Evolutionary conservation across 1,284 basidiomycete species (phyloP).

Genomic region (Puccinia polysora): DNA sequence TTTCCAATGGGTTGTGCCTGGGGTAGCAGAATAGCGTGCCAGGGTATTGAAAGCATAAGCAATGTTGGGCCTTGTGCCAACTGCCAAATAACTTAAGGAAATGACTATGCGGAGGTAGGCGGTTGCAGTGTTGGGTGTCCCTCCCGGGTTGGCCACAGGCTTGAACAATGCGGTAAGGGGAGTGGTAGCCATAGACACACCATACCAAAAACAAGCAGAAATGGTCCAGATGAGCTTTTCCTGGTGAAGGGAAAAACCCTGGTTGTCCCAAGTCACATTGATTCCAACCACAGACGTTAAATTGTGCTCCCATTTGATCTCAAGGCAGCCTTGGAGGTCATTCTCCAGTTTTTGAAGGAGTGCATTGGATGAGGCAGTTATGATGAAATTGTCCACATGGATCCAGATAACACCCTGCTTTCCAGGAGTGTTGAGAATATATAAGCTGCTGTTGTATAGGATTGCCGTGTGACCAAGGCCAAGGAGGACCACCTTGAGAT

Average conservation of each 20-base stretch:
- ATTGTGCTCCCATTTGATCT: background rate
- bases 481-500: background rate
- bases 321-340: background rate
- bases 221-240: background rate
- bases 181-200: background rate
- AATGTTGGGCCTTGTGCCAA: background rate
- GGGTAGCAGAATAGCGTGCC: background rate
- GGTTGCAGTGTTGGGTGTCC: background rate
- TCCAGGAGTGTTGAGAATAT: background rate
- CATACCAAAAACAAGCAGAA: background rate
- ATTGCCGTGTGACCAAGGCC: background rate
- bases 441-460: background rate
- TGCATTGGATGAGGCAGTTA: background rate
- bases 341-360: background rate
- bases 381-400: background rate
- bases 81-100: background rate
- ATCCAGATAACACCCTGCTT: background rate
- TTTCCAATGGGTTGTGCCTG: background rate
- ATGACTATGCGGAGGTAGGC: background rate
- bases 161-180: background rate
- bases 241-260: background rate
- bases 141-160: background rate
- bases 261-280: background rate
- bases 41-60: background rate
- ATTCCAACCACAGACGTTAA: background rate